Evolutionary conservation across 148 eudicot genomes (phyloP).

Genomic region (Rhododendron kiyosumense): DNA sequence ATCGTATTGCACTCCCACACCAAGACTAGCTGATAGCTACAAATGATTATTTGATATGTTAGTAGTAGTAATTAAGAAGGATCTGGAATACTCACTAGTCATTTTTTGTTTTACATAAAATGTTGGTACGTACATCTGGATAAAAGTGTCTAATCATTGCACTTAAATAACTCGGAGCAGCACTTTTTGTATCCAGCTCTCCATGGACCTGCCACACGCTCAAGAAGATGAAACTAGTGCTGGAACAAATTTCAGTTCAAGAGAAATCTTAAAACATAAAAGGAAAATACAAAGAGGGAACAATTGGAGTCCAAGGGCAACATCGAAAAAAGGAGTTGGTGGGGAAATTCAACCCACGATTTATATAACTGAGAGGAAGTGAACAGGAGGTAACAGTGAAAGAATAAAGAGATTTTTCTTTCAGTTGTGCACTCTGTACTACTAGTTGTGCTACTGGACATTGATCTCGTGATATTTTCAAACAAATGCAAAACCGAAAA

Average conservation of each 20-base stretch:
- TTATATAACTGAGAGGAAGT: not conserved
- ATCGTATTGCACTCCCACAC: conserved; percentile 59
- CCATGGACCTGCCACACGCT: conserved; percentile 52
- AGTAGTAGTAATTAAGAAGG: conserved; percentile 9
- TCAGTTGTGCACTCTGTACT: not conserved
- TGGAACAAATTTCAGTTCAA: not conserved
- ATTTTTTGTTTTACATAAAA: not conserved
- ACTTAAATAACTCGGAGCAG: conserved; percentile 51
- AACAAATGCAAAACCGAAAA: not conserved
- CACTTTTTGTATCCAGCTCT: conserved; percentile 78
- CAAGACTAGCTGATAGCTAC: conserved; percentile 60
- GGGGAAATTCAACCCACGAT: not conserved
- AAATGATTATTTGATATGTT: conserved; percentile 10
- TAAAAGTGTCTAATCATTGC: conserved; percentile 58
- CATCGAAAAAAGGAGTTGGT: not conserved
- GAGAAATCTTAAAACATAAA: not conserved
- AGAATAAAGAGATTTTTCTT: not conserved
- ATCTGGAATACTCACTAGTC: not conserved
- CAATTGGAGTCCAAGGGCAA: not conserved
- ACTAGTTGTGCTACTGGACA: not conserved
- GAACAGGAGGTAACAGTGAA: too few species aligned
- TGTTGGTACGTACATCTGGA: conserved; percentile 48
- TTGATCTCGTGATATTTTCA: not conserved
- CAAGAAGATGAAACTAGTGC: not conserved
- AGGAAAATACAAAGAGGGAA: too few species aligned